Percentiles rank a stretch among this genome's conserved stretches.
phyloP scores from a whole-genome alignment of 2,329 filamentous ascomycete genomes.

The Arthrinium phaeospermum region DNA sequence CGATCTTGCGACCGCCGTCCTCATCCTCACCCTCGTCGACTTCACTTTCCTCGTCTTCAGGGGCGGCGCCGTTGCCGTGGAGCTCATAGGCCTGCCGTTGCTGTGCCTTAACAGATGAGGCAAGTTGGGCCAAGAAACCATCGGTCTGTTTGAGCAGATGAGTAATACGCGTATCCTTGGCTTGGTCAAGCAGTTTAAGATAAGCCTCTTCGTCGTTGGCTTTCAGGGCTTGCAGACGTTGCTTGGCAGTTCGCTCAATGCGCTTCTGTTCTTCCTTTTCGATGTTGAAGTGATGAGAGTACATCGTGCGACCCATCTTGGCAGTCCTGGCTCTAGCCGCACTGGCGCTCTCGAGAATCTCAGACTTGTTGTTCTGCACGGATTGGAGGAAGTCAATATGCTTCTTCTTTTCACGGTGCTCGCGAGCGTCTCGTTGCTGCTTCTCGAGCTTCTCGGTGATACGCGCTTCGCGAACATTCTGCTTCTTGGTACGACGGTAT shows the following conservation, averaged over 20 bases:
- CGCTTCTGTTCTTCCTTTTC: slow-evolving; percentile 99
- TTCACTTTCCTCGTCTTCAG: slow-evolving; percentile 69
- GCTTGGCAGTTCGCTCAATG: slow-evolving; percentile 95
- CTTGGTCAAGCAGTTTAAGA: slow-evolving; percentile 94
- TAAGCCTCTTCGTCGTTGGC: slow-evolving; percentile 99
- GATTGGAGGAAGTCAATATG: slow-evolving; percentile 90
- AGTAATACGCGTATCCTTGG: slow-evolving; percentile 98
- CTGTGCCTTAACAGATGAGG: slow-evolving; percentile 91
- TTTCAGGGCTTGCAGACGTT: slow-evolving; percentile 98
- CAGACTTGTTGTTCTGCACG: slow-evolving; percentile 80
- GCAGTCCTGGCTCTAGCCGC: slow-evolving; percentile 76
- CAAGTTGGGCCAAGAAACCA: slow-evolving; percentile 94
- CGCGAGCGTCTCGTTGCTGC: slow-evolving; percentile 94
- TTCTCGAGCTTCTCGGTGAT: slow-evolving; percentile 99
- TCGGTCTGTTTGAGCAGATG: slow-evolving; percentile 97
- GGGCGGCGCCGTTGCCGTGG: slow-evolving; percentile 70
- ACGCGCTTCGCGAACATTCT: slow-evolving; percentile 90
- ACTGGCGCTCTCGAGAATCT: slow-evolving; percentile 72
- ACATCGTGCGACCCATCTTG: slow-evolving; percentile 90
- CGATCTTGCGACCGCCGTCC: slow-evolving; percentile 78
- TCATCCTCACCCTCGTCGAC: slow-evolving; percentile 73
- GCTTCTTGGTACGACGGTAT: slow-evolving; percentile 96
- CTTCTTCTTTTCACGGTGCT: slow-evolving; percentile 97
- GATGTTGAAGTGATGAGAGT: slow-evolving; percentile 89
- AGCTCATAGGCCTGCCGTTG: slow-evolving; percentile 82